These are phyloP conservation scores for Camellia granthamiana DNA, from an alignment of 148 eudicot species.

Conservation along the genomic window DNA sequence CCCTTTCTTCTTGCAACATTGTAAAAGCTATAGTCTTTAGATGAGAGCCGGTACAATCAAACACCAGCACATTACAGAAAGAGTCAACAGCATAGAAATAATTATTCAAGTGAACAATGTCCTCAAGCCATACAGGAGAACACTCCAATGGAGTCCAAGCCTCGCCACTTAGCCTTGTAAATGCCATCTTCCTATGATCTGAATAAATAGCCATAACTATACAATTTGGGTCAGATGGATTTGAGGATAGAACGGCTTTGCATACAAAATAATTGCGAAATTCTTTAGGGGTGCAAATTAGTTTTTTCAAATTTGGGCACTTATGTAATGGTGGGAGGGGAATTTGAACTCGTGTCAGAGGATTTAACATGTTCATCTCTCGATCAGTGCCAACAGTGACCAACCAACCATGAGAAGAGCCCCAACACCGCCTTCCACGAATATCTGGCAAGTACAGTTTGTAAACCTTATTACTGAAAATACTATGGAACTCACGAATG, in stretches of 20 bases:
- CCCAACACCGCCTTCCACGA: conserved; percentile 18
- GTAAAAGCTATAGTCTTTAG: neutral
- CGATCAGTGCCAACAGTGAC: conserved; percentile 15
- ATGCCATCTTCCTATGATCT: conserved; percentile 1
- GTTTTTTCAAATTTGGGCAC: conserved; percentile 3
- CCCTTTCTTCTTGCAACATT: no score
- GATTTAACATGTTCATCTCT: conserved; percentile 20
- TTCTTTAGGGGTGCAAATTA: neutral
- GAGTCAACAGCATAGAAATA: neutral
- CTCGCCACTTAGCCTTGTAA: conserved; percentile 1
- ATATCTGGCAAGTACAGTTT: neutral
- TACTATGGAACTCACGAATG: neutral
- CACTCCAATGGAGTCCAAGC: conserved; percentile 10
- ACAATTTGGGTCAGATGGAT: neutral
- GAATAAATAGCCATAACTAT: conserved; percentile 11
- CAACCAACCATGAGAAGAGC: conserved; percentile 29
- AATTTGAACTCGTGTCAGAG: conserved; percentile 8
- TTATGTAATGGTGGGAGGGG: conserved; percentile 4
- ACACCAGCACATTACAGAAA: neutral
- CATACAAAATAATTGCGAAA: conserved; percentile 5
- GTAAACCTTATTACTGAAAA: conserved; percentile 2
- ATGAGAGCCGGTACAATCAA: neutral
- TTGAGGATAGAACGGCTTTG: conserved; percentile 7
- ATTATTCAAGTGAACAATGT: neutral
- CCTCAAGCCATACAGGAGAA: neutral